Percentiles rank a stretch among this genome's conserved stretches.
Conservation (phyloP, 1,139 yeast species). For the Lipomyces yarrowii region DNA sequence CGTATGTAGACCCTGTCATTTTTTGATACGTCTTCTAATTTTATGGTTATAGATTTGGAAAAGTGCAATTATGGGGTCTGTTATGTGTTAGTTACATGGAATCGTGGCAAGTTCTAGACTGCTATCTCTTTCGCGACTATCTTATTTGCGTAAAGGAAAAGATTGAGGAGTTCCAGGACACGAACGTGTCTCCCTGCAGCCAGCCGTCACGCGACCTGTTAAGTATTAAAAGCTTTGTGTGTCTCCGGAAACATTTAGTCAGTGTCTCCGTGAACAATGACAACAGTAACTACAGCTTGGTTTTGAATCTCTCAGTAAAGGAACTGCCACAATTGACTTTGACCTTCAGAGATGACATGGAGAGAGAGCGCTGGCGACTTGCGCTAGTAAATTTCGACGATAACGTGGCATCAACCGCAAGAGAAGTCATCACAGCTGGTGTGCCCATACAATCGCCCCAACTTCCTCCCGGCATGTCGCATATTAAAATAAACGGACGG, state of each 20-base stretch:
- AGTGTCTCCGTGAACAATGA: conserved; percentile 1
- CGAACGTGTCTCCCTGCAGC: conserved; percentile 2
- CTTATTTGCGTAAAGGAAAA: conserved; percentile 18
- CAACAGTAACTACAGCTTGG: conserved; percentile 1
- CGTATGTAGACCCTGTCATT: neutral
- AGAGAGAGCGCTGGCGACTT: conserved; percentile 14
- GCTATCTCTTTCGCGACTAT: conserved; percentile 20
- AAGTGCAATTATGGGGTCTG: conserved; percentile 16
- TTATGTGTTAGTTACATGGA: conserved; percentile 6
- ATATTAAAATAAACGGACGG: neutral
- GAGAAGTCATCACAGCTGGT: neutral
- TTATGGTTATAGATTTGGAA: conserved; percentile 11
- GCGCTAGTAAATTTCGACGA: conserved; percentile 3
- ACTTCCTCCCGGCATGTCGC: neutral
- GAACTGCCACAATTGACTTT: conserved; percentile 7
- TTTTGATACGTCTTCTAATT: neutral
- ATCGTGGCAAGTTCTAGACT: conserved; percentile 8
- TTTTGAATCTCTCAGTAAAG: conserved; percentile 5
- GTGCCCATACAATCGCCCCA: neutral
- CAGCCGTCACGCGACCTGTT: neutral
- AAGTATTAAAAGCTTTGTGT: conserved; percentile 9
- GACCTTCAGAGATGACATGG: conserved; percentile 10
- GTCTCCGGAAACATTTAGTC: conserved; percentile 13
- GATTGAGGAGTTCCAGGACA: neutral
- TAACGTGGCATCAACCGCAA: neutral